Conservation (phyloP, 306 rosid species). For the Medicago ruthenica region DNA sequence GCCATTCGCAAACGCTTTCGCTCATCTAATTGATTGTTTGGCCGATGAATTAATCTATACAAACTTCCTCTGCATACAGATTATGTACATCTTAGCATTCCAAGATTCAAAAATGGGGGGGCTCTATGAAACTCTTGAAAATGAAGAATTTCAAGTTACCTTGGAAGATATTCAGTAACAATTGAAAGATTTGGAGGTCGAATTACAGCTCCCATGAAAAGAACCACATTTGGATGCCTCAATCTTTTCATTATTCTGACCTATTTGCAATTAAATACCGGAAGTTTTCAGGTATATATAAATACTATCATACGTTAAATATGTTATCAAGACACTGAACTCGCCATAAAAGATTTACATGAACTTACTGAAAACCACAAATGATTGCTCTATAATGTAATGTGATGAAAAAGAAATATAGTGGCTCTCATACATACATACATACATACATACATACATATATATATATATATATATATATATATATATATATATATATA, state of each 20-base stretch:
- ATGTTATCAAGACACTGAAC: neutral
- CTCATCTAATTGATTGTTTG: slow-evolving; percentile 90
- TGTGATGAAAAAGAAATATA: neutral
- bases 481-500: too few species aligned
- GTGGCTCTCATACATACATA: neutral
- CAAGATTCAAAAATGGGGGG: neutral
- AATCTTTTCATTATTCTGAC: slow-evolving; percentile 89
- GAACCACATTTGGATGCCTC: slow-evolving; percentile 98
- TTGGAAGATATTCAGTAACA: slow-evolving; percentile 93
- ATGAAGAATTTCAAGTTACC: slow-evolving; percentile 56
- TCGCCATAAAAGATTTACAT: neutral
- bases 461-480: too few species aligned
- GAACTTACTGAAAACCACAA: slow-evolving; percentile 7
- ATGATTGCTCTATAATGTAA: neutral
- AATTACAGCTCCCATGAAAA: slow-evolving; percentile 96
- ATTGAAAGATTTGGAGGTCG: slow-evolving; percentile 91
- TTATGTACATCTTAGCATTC: neutral
- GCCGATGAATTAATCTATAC: slow-evolving; percentile 88
- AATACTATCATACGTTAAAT: slow-evolving; percentile 31
- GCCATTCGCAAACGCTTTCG: slow-evolving; percentile 92
- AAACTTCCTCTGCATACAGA: slow-evolving; percentile 84
- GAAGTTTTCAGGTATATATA: slow-evolving; percentile 21
- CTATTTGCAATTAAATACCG: slow-evolving; percentile 55
- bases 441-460: too few species aligned
- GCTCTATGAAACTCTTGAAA: slow-evolving; percentile 2